phyloP scores from a whole-genome alignment of 2,329 filamentous ascomycete species.

The Cytospora piceae region DNA sequence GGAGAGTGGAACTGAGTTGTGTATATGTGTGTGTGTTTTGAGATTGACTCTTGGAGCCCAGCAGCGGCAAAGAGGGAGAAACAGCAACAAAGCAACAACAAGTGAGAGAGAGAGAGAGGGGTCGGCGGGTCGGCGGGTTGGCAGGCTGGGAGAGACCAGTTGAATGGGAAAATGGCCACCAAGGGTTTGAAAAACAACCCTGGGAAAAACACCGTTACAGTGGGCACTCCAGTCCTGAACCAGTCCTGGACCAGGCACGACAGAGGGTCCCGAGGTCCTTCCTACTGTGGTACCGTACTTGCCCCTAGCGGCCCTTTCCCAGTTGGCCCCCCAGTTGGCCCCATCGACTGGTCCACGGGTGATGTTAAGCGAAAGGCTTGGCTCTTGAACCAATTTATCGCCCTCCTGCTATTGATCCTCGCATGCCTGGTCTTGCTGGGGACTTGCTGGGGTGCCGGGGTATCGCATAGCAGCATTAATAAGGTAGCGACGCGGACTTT shows the following conservation, averaged over 20 bases:
- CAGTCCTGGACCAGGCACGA: too few relatives aligned
- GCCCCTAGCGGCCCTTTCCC: neutral
- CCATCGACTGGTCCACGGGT: neutral
- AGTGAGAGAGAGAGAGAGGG: too few relatives aligned
- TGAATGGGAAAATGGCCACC: too few relatives aligned
- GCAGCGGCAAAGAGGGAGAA: too few relatives aligned
- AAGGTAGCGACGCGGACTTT: slow-evolving; percentile 4
- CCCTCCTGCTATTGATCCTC: neutral
- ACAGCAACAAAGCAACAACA: too few relatives aligned
- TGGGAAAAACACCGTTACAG: too few relatives aligned
- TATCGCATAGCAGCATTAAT: neutral
- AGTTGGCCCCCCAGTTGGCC: neutral
- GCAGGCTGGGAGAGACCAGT: too few relatives aligned
- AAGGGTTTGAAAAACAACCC: too few relatives aligned
- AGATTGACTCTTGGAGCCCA: too few relatives aligned
- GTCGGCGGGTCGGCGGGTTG: too few relatives aligned
- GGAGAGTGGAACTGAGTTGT: too few relatives aligned
- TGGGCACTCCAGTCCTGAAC: neutral
- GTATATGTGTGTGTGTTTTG: too few relatives aligned
- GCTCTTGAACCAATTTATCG: slow-evolving; percentile 2
- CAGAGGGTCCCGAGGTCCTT: neutral
- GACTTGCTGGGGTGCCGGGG: slow-evolving; percentile 6
- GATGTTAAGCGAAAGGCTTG: neutral
- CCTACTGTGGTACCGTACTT: neutral
- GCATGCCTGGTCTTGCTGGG: neutral